Evolutionary conservation across 192 early-diverging fungal species (phyloP).

Genomic region (Entomortierella lignicola): DNA sequence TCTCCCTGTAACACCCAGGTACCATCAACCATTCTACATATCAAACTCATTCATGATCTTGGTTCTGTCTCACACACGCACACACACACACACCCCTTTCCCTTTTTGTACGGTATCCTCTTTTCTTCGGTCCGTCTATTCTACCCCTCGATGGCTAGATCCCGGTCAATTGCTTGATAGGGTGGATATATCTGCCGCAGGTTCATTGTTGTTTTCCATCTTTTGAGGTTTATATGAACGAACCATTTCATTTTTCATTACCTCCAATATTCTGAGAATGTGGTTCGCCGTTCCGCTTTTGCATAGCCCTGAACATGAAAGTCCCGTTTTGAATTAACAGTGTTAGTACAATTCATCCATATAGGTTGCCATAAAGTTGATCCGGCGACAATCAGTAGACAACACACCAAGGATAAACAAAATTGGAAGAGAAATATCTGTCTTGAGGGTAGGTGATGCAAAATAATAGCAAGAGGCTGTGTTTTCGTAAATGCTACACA

Average conservation of each 20-base stretch:
- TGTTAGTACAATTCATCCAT: background rate
- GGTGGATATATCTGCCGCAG: no score
- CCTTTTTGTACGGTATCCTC: slow-evolving; percentile 11
- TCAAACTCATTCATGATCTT: slow-evolving; percentile 7
- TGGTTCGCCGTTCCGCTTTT: no score
- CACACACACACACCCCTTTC: slow-evolving; percentile 5
- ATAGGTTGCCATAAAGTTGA: slow-evolving; percentile 95
- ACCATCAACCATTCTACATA: background rate
- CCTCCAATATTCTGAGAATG: no score
- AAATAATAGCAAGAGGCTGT: slow-evolving; percentile 6
- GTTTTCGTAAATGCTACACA: slow-evolving; percentile 1
- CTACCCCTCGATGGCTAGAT: slow-evolving; percentile 3
- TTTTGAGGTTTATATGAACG: no score
- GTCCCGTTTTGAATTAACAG: background rate
- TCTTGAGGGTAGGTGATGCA: slow-evolving; percentile 78
- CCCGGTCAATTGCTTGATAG: background rate
- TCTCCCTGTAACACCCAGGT: background rate
- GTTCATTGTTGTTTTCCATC: no score
- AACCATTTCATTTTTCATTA: no score
- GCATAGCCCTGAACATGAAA: no score
- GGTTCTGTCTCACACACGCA: background rate
- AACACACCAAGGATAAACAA: slow-evolving; percentile 85
- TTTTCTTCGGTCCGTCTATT: slow-evolving; percentile 10
- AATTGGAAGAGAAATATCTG: slow-evolving; percentile 94
- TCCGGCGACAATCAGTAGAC: slow-evolving; percentile 92